These are phyloP conservation scores for Blastobotrys niveus DNA, from an alignment of 1,139 yeast species.

Conservation along the genomic window DNA sequence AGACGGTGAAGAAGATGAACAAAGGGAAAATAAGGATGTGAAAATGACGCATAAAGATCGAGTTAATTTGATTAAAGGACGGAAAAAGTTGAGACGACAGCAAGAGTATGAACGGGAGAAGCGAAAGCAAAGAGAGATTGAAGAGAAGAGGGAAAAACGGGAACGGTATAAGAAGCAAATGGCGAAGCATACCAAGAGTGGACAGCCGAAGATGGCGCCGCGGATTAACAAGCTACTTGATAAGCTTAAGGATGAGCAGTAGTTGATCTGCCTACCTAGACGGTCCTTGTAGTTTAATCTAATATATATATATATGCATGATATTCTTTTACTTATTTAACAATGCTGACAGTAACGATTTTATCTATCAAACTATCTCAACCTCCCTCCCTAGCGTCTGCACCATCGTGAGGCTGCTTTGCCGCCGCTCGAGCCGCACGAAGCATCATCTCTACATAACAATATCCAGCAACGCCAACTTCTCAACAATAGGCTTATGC, in stretches of 20 bases:
- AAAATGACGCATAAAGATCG: slow-evolving; percentile 26
- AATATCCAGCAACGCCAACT: no score
- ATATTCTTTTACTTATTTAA: no score
- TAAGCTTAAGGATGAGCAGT: slow-evolving; percentile 46
- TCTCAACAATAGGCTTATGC: no score
- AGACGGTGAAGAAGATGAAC: slow-evolving; percentile 35
- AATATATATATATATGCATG: no score
- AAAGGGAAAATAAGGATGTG: slow-evolving; percentile 3
- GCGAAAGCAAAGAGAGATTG: slow-evolving; percentile 22
- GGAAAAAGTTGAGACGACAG: slow-evolving; percentile 20
- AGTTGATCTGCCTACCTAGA: no score
- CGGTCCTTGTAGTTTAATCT: no score
- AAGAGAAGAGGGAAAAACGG: slow-evolving; percentile 34
- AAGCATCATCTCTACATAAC: no score
- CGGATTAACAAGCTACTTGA: slow-evolving; percentile 73
- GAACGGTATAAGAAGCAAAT: slow-evolving; percentile 45
- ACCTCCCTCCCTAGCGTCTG: no score
- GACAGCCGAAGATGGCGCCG: slow-evolving; percentile 92
- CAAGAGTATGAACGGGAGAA: slow-evolving; percentile 24
- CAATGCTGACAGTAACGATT: no score
- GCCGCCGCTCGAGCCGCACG: no score
- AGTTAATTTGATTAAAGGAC: slow-evolving; percentile 27
- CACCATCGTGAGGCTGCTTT: no score
- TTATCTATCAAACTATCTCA: no score
- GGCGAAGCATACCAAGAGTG: slow-evolving; percentile 58